A percentile compares a stretch with the other conserved stretches of the same genome.
phyloP scores from a whole-genome alignment of 2,329 filamentous ascomycete genomes.

The Cladosporium sphaerospermum region DNA sequence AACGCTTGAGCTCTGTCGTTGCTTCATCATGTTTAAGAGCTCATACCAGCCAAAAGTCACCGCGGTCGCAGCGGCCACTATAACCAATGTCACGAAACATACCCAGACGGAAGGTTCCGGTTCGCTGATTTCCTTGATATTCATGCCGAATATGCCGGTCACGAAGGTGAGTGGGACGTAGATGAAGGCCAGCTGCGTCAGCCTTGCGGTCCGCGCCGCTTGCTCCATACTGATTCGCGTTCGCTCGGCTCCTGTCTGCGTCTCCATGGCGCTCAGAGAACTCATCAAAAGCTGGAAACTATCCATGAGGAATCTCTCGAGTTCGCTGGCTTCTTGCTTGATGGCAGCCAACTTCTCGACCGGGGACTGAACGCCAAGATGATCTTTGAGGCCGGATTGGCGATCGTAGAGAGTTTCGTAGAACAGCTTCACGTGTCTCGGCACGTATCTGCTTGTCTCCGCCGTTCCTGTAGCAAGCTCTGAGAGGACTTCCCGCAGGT shows the following conservation, averaged over 20 bases:
- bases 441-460: not conserved
- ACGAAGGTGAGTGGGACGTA: slow-evolving; percentile 21
- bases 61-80: not conserved
- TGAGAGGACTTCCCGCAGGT: not conserved
- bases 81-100: not conserved
- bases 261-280: slow-evolving; percentile 19
- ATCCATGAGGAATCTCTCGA: slow-evolving; percentile 21
- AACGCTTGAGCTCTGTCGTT: too few species aligned
- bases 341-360: not conserved
- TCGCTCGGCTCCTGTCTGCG: slow-evolving; percentile 1
- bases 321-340: slow-evolving; percentile 9
- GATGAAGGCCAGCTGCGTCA: slow-evolving; percentile 19
- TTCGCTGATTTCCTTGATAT: slow-evolving; percentile 20
- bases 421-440: not conserved
- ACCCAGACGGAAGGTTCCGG: not conserved
- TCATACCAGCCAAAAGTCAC: not conserved
- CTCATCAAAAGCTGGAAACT: slow-evolving; percentile 22
- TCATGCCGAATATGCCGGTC: slow-evolving; percentile 21
- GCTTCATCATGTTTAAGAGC: not conserved
- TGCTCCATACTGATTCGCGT: slow-evolving; percentile 15
- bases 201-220: slow-evolving; percentile 10
- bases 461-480: not conserved
- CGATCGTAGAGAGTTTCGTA: not conserved
- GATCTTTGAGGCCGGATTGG: not conserved
- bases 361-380: not conserved